A percentile compares a stretch with the other conserved stretches of the same genome.
Conservation (phyloP, 2,329 filamentous ascomycete genomes). For the Trichoderma asperellum region DNA sequence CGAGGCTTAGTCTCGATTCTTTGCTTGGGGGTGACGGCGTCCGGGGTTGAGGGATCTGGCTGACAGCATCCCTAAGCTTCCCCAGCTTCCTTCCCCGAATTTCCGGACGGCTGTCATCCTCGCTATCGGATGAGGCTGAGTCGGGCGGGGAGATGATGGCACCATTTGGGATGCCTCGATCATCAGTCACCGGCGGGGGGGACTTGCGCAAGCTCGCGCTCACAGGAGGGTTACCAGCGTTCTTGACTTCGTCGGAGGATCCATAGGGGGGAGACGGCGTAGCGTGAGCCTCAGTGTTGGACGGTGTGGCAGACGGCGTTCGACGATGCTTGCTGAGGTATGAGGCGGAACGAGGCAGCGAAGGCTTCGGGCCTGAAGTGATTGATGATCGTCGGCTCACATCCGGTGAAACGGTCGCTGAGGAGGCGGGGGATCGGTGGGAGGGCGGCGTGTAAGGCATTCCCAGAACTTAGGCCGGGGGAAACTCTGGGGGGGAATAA, state of each 20-base stretch:
- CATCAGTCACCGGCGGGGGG: constrained; percentile 77
- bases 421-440: constrained; percentile 64
- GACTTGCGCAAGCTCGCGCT: constrained; percentile 72
- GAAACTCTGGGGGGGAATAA: not conserved
- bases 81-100: constrained; percentile 54
- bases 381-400: constrained; percentile 63
- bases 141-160: constrained; percentile 92
- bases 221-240: constrained; percentile 49
- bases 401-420: constrained; percentile 59
- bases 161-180: constrained; percentile 73
- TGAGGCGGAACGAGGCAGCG: constrained; percentile 66
- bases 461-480: constrained; percentile 43
- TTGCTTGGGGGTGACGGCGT: constrained; percentile 54
- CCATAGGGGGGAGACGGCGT: constrained; percentile 46
- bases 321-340: constrained; percentile 68
- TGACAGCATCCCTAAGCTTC: constrained; percentile 75
- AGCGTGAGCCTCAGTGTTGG: constrained; percentile 35
- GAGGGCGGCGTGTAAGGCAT: constrained; percentile 91
- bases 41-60: constrained; percentile 64
- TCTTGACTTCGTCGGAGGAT: constrained; percentile 48
- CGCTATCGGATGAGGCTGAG: constrained; percentile 77
- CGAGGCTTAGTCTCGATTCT: constrained; percentile 25
- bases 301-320: constrained; percentile 52
- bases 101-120: constrained; percentile 69
- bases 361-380: constrained; percentile 53